phyloP scores from a whole-genome alignment of 192 early-diverging fungal species.

The Entophlyctis luteolus region DNA sequence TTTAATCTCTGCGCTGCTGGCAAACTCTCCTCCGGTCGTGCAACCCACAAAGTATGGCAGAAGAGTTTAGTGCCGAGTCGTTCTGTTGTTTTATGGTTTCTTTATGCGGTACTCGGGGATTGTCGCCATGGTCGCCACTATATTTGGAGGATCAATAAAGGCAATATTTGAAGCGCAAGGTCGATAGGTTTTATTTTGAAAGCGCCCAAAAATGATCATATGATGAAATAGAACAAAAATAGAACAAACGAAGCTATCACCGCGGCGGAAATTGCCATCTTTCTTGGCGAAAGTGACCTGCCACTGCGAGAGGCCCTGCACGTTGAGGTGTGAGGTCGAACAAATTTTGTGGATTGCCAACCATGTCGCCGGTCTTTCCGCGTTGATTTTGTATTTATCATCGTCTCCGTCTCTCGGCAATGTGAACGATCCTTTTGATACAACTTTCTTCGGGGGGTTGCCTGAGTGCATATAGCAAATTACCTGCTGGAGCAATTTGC shows the following conservation, averaged over 20 bases:
- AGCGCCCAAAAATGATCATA: slow-evolving; percentile 16
- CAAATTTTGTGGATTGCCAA: no score
- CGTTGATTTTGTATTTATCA: slow-evolving; percentile 12
- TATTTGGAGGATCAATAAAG: no score
- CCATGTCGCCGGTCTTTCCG: not conserved
- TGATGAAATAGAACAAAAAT: slow-evolving; percentile 24
- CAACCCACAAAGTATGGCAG: no score
- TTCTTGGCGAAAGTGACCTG: slow-evolving; percentile 12
- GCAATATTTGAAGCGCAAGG: no score
- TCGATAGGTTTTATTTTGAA: no score
- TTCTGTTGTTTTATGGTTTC: no score
- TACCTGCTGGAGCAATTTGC: not conserved
- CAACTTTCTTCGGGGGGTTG: slow-evolving; percentile 14
- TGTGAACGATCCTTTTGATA: not conserved
- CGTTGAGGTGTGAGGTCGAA: no score
- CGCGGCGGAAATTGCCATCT: not conserved
- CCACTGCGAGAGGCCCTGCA: not conserved
- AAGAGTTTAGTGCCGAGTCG: no score
- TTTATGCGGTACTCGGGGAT: no score
- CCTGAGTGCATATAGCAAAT: not conserved
- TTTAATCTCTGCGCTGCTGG: no score
- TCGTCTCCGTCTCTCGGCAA: slow-evolving; percentile 15
- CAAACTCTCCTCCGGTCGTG: no score
- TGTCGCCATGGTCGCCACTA: no score
- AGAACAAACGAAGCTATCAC: not conserved